A percentile compares a stretch with the other conserved stretches of the same genome.
Evolutionary conservation across 2,329 filamentous ascomycete genomes (phyloP).

Genomic region (Huntiella savannae): DNA sequence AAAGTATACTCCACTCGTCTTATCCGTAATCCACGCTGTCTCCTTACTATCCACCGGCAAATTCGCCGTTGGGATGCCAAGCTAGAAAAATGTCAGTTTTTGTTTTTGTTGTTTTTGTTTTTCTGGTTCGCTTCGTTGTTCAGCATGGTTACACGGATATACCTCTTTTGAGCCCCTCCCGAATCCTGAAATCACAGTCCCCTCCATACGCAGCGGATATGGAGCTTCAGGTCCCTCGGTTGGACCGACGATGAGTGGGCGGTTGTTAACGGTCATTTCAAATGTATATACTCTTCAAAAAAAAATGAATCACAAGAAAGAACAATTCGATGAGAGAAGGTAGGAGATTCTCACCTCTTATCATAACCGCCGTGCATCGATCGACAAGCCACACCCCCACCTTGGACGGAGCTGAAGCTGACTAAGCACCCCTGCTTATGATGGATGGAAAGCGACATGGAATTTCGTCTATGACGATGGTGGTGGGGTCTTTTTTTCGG

Average conservation of each 20-base stretch:
- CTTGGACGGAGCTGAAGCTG: too few species aligned
- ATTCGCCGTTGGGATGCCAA: slow-evolving; percentile 94
- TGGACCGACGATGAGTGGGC: slow-evolving; percentile 54
- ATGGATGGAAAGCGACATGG: too few species aligned
- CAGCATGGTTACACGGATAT: slow-evolving; percentile 13
- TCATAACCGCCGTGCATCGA: not conserved
- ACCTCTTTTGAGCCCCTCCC: slow-evolving; percentile 87
- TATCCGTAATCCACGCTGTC: slow-evolving; percentile 39
- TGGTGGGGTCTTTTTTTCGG: too few species aligned
- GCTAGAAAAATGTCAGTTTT: slow-evolving; percentile 26
- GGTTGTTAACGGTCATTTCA: slow-evolving; percentile 15
- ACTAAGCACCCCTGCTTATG: too few species aligned
- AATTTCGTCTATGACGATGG: too few species aligned
- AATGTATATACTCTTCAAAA: not conserved
- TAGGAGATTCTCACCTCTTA: not conserved
- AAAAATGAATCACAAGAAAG: not conserved
- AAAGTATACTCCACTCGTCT: slow-evolving; percentile 76
- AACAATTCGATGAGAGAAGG: not conserved
- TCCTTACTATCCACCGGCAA: slow-evolving; percentile 50
- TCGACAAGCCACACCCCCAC: too few species aligned
- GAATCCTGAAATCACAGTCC: slow-evolving; percentile 80
- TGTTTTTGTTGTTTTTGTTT: too few species aligned
- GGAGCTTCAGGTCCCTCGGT: slow-evolving; percentile 55
- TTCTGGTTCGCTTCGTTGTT: slow-evolving; percentile 25
- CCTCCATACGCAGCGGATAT: slow-evolving; percentile 68